These are phyloP conservation scores for Paraphoma chrysanthemicola DNA, from an alignment of 2,329 filamentous ascomycete genomes.

Conservation along the genomic window DNA sequence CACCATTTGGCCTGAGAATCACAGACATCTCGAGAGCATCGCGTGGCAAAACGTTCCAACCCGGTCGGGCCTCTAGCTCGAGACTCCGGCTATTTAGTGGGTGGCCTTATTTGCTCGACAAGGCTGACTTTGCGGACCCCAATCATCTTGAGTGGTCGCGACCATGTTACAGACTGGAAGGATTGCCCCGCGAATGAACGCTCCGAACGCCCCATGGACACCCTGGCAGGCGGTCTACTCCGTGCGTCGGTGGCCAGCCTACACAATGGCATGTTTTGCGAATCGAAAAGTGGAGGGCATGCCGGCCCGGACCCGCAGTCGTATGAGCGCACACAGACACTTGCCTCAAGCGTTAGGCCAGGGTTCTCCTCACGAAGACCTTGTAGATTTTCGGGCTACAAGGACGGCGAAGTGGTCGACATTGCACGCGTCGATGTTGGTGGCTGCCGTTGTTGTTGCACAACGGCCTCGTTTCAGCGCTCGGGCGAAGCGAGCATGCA, in stretches of 20 bases:
- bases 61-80: slow-evolving; percentile 25
- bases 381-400: neutral
- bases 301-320: slow-evolving; percentile 9
- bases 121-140: slow-evolving; percentile 40
- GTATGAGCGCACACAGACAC: slow-evolving; percentile 6
- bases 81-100: slow-evolving; percentile 41
- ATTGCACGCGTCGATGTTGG: slow-evolving; percentile 1
- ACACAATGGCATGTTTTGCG: slow-evolving; percentile 13
- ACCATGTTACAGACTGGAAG: slow-evolving; percentile 3
- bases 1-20: neutral
- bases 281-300: slow-evolving; percentile 7
- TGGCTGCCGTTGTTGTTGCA: slow-evolving; percentile 3
- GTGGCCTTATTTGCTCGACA: slow-evolving; percentile 40
- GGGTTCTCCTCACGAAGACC: neutral
- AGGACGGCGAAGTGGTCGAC: neutral
- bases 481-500: slow-evolving; percentile 2
- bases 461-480: neutral
- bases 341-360: slow-evolving; percentile 1
- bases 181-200: slow-evolving; percentile 8
- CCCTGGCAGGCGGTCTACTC: slow-evolving; percentile 9
- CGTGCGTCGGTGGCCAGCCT: slow-evolving; percentile 3
- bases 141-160: slow-evolving; percentile 10
- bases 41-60: slow-evolving; percentile 22
- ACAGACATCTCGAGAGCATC: neutral
- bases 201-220: slow-evolving; percentile 1